Conservation (phyloP, 805 yeast genomes). For the Blastobotrys chiropterorum region DNA sequence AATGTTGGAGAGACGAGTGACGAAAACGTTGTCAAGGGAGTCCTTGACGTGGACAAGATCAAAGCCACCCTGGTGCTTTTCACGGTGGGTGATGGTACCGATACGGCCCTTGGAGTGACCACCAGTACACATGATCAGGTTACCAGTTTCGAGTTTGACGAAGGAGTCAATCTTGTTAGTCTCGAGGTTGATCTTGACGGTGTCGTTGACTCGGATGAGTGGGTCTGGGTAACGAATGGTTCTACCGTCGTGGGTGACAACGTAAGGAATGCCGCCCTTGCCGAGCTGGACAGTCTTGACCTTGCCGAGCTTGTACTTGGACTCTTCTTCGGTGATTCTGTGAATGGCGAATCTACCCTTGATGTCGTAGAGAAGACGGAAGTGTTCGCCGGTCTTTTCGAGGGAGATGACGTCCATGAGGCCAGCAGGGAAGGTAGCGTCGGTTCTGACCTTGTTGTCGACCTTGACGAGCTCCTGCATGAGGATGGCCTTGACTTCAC, state of each 20-base stretch:
- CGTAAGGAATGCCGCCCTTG: slow-evolving; percentile 97
- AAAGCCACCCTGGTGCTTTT: slow-evolving; percentile 97
- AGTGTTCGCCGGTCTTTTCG: slow-evolving; percentile 98
- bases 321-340: slow-evolving; percentile 99
- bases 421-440: slow-evolving; percentile 98
- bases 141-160: slow-evolving; percentile 90
- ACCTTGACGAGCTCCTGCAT: slow-evolving; percentile 98
- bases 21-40: slow-evolving; percentile 88
- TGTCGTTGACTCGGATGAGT: slow-evolving; percentile 91
- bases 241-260: slow-evolving; percentile 99
- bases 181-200: slow-evolving; percentile 94
- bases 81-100: slow-evolving; percentile 93
- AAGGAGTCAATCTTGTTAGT: slow-evolving; percentile 88
- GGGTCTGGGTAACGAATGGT: slow-evolving; percentile 99
- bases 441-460: slow-evolving; percentile 99
- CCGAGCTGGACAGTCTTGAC: slow-evolving; percentile 98
- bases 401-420: slow-evolving; percentile 98
- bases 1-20: slow-evolving; percentile 89
- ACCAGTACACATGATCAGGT: slow-evolving; percentile 89
- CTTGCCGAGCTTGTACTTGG: slow-evolving; percentile 95
- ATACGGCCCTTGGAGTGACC: slow-evolving; percentile 98
- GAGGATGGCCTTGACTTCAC: slow-evolving; percentile 96
- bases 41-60: slow-evolving; percentile 97
- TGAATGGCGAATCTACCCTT: slow-evolving; percentile 99
- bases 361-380: slow-evolving; percentile 96